Evolutionary conservation across 2,329 filamentous ascomycete species (phyloP), one percentile per base, ranked within the genome.

Genomic region (Tolypocladium cylindrosporum): DNA sequence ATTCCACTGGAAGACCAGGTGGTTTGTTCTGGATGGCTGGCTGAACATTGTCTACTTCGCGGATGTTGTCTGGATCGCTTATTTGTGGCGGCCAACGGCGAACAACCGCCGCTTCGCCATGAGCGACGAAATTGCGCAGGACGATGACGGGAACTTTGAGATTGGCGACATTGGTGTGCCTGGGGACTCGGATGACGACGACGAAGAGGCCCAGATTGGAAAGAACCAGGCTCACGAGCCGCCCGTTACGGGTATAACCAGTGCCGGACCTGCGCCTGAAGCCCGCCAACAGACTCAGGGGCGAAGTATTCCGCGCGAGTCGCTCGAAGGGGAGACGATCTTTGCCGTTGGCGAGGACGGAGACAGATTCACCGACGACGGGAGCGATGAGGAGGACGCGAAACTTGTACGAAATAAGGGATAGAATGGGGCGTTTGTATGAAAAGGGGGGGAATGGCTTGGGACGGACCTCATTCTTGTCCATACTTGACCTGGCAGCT

Each of bases 21-120:
- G 94, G 94, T 99, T 99, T 69, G 84, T 99, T 52, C 82, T 99
- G 24, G 94, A 99, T 69, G 94, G 94, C 57, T 99, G 94, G 94
- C 79, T 97, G 55, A 97, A 97, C 71, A 75, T 99, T 57, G 93
- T 99, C 19, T 99, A 97, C 74, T 85, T 99, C 62, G 90, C 89
- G 60, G 93, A 99, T 68, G 91, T 99, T 34, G 86, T 85, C 57
- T 97, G 93, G 74, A 84, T 99, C 63, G 91, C 94, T 27, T 99
- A 97, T 72, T 81, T 99, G 56, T 99, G 94, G 94, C 83, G 94
- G 54, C 94, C 94, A 8, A 97, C 93, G 27, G 91, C 89, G 56
- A 97, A 99, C 75, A 99, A 99, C 76, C 84, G 92, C 66, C 85
- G 94, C 58, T 99, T 99, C 68, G 94, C 94, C 61, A 99, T 99